These are phyloP conservation scores for Scedosporium apiospermum DNA, from an alignment of 2,329 filamentous ascomycete genomes.

Conservation along the genomic window DNA sequence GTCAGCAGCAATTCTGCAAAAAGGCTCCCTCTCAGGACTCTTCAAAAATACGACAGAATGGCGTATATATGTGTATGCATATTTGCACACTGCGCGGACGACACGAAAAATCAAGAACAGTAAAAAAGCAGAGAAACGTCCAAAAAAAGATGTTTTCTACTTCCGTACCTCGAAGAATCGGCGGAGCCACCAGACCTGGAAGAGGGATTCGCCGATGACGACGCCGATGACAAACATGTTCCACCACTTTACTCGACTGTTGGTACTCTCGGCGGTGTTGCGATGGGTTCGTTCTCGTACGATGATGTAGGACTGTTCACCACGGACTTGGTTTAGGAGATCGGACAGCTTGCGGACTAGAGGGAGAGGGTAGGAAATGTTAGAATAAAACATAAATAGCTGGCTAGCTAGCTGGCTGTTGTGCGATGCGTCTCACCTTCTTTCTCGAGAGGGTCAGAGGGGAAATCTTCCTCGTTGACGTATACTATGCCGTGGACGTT, in stretches of 20 bases:
- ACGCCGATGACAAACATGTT: constrained; percentile 91
- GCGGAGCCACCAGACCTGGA: constrained; percentile 99
- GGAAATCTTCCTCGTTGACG: constrained; percentile 76
- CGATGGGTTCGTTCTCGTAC: constrained; percentile 90
- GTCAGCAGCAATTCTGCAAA: constrained; percentile 4
- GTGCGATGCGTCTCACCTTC: constrained; percentile 54
- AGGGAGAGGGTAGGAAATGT: neutral
- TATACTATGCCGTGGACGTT: constrained; percentile 99
- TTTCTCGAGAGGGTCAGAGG: constrained; percentile 78
- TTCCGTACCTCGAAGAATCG: constrained; percentile 77
- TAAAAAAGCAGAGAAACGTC: neutral
- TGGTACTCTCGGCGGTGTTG: constrained; percentile 98
- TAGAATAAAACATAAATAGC: constrained; percentile 8
- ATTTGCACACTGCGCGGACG: neutral
- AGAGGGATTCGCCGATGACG: constrained; percentile 82
- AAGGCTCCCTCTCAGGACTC: neutral
- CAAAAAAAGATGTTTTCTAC: constrained; percentile 3
- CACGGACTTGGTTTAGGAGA: constrained; percentile 83
- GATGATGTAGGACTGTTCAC: constrained; percentile 96
- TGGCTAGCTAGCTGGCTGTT: neutral
- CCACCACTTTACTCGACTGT: constrained; percentile 98
- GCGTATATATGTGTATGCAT: neutral
- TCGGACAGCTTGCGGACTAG: constrained; percentile 76
- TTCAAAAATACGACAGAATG: neutral
- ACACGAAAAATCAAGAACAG: neutral